Evolutionary conservation across 208 protist species (phyloP).

Genomic region (Crithidia thermophila): DNA sequence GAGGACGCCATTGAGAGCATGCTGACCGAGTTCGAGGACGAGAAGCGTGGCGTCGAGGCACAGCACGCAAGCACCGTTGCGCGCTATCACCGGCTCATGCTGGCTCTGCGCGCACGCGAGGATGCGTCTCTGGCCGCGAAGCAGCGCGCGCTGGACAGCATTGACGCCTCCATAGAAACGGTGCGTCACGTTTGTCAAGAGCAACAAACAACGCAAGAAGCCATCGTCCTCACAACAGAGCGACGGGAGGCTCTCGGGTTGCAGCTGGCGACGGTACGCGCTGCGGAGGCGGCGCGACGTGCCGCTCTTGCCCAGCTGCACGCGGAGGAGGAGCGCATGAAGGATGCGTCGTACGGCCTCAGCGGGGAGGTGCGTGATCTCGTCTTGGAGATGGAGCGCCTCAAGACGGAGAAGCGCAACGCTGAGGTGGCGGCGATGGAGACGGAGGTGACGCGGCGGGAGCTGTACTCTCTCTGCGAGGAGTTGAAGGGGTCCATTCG

Average conservation of each 20-base stretch:
- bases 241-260: conserved; percentile 34
- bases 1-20: conserved; percentile 39
- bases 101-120: conserved; percentile 32
- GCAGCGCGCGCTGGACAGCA: conserved; percentile 40
- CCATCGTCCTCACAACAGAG: conserved; percentile 62
- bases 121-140: conserved; percentile 36
- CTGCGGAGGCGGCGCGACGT: conserved; percentile 20
- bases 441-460: conserved; percentile 70
- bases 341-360: conserved; percentile 71
- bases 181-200: conserved; percentile 26
- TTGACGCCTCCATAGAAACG: conserved; percentile 23
- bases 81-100: conserved; percentile 19
- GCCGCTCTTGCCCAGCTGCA: conserved; percentile 29
- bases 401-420: conserved; percentile 29
- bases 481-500: conserved; percentile 91
- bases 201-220: conserved; percentile 52
- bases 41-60: conserved; percentile 9
- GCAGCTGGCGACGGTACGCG: conserved; percentile 19
- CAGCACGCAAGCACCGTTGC: conserved; percentile 30
- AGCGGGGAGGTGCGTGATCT: conserved; percentile 75
- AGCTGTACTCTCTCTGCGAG: conserved; percentile 76
- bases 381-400: conserved; percentile 58
- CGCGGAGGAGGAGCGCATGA: conserved; percentile 56
- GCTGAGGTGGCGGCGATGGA: conserved; percentile 45
- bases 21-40: conserved; percentile 30